These are phyloP conservation scores for Eutypa lata DNA, from an alignment of 2,329 filamentous ascomycete genomes.

Conservation along the genomic window DNA sequence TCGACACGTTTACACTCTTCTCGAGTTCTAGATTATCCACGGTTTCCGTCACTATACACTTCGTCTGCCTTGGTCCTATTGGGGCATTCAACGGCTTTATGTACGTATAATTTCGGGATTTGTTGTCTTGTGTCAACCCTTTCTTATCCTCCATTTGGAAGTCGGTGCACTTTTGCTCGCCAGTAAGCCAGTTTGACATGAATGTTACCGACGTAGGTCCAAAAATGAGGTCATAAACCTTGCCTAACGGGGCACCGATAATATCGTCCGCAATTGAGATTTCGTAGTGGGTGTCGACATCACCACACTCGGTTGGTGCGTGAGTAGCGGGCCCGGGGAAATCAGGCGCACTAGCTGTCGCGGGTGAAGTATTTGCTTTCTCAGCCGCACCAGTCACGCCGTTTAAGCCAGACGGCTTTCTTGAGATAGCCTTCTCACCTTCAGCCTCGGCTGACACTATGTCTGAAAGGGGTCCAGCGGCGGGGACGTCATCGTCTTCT, in stretches of 20 bases:
- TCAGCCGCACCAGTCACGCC: constrained; percentile 46
- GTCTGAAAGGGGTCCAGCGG: constrained; percentile 37
- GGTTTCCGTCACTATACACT: constrained; percentile 83
- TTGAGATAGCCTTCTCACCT: constrained; percentile 59
- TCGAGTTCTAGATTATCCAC: constrained; percentile 86
- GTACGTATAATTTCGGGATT: constrained; percentile 74
- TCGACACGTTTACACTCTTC: constrained; percentile 77
- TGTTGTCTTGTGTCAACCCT: constrained; percentile 72
- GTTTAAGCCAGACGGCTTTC: constrained; percentile 67
- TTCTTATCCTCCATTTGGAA: constrained; percentile 82
- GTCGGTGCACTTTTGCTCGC: constrained; percentile 87
- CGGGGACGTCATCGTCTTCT: constrained; percentile 60
- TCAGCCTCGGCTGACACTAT: constrained; percentile 46
- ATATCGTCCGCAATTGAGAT: constrained; percentile 81
- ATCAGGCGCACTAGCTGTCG: constrained; percentile 50
- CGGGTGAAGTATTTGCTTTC: constrained; percentile 47
- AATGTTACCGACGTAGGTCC: constrained; percentile 75
- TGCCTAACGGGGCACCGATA: constrained; percentile 83
- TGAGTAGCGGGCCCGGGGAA: constrained; percentile 86
- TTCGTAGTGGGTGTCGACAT: constrained; percentile 76
- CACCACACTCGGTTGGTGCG: constrained; percentile 79
- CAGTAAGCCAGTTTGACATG: constrained; percentile 81
- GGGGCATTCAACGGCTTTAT: constrained; percentile 84
- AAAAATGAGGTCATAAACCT: constrained; percentile 86
- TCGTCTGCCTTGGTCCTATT: constrained; percentile 91